phyloP scores from a whole-genome alignment of 306 rosid species.

The Cucumis cinereus region DNA sequence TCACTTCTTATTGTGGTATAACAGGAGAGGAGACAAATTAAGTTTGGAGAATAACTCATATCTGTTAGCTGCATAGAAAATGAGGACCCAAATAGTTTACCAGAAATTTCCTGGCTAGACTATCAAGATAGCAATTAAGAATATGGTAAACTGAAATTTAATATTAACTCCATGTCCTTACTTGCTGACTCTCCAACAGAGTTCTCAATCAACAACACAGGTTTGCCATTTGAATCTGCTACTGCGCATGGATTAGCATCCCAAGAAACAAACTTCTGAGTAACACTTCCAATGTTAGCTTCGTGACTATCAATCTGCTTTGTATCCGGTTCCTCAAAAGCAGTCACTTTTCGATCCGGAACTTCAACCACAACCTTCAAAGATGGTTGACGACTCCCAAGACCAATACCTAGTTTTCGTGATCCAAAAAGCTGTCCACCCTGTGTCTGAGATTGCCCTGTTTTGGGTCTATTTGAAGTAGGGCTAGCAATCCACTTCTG shows the following conservation, averaged over 20 bases:
- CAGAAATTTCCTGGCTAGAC: not conserved
- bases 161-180: slow-evolving; percentile 17
- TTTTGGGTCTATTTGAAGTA: slow-evolving; percentile 55
- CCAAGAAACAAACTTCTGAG: slow-evolving; percentile 57
- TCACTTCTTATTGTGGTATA: no score
- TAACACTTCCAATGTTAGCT: slow-evolving; percentile 46
- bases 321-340: slow-evolving; percentile 80
- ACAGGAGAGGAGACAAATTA: no score
- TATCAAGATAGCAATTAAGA: not conserved
- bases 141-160: not conserved
- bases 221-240: slow-evolving; percentile 51
- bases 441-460: slow-evolving; percentile 42
- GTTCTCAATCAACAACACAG: slow-evolving; percentile 34
- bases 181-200: slow-evolving; percentile 28
- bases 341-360: slow-evolving; percentile 38
- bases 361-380: slow-evolving; percentile 79
- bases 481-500: slow-evolving; percentile 98
- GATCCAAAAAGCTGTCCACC: slow-evolving; percentile 39
- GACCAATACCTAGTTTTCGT: slow-evolving; percentile 41
- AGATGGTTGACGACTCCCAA: slow-evolving; percentile 48
- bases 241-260: slow-evolving; percentile 51
- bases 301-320: slow-evolving; percentile 69
- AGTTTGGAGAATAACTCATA: no score
- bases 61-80: no score
- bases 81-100: not conserved